Conservation (phyloP, 345 rosid species). For the Clausena lansium region DNA sequence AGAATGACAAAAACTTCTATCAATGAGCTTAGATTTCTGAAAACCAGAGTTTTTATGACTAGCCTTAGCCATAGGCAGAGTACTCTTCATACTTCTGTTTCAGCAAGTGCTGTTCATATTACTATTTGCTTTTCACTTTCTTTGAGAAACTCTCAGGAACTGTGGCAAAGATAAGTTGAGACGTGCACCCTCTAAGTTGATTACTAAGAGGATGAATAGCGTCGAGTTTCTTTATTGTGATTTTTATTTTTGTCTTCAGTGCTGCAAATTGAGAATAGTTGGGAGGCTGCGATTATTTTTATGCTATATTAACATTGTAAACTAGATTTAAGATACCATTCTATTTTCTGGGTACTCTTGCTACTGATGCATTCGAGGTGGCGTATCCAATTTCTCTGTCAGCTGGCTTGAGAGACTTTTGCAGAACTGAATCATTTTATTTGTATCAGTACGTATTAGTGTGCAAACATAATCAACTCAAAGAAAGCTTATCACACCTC, state of each 20-base stretch:
- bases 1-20: too few species aligned
- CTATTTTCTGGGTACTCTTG: slow-evolving; percentile 14
- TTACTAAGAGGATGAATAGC: slow-evolving; percentile 32
- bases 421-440: slow-evolving; percentile 59
- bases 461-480: slow-evolving; percentile 6
- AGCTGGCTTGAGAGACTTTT: slow-evolving; percentile 65
- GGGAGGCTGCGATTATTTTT: slow-evolving; percentile 13
- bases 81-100: too few species aligned
- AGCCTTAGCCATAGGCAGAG: too few species aligned
- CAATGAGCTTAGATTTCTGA: too few species aligned
- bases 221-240: slow-evolving; percentile 12
- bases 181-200: slow-evolving; percentile 6
- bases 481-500: slow-evolving; percentile 44
- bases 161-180: not conserved
- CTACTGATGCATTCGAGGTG: slow-evolving; percentile 16
- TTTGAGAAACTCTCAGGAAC: not conserved
- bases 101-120: not conserved
- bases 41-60: too few species aligned
- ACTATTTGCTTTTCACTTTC: not conserved
- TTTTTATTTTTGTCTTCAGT: slow-evolving; percentile 16
- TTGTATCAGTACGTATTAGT: slow-evolving; percentile 1
- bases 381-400: slow-evolving; percentile 36
- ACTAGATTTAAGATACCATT: slow-evolving; percentile 31
- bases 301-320: not conserved
- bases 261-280: slow-evolving; percentile 31